phyloP scores from a whole-genome alignment of 208 protist genomes.

The Blechomonas ayalai region DNA sequence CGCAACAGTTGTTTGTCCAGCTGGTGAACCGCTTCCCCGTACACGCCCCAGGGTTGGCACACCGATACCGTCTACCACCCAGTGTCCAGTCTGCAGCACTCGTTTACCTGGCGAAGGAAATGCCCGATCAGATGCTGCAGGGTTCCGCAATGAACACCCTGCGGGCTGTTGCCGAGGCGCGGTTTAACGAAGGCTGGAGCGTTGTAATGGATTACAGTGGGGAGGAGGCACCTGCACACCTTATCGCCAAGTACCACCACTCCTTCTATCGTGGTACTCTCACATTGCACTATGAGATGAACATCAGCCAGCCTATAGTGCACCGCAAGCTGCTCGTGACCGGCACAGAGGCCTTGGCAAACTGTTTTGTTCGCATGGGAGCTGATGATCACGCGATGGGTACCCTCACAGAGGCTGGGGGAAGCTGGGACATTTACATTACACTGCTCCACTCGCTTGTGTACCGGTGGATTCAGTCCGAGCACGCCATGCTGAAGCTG shows the following conservation, averaged over 20 bases:
- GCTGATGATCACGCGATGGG: slow-evolving; percentile 9
- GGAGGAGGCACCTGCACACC: slow-evolving; percentile 28
- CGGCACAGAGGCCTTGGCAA: slow-evolving; percentile 59
- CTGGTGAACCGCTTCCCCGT: slow-evolving; percentile 75
- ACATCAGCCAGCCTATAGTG: slow-evolving; percentile 50
- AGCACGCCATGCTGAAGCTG: slow-evolving; percentile 48
- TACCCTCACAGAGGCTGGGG: slow-evolving; percentile 9
- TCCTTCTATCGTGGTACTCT: slow-evolving; percentile 60
- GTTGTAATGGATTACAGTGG: slow-evolving; percentile 65
- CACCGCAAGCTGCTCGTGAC: slow-evolving; percentile 63
- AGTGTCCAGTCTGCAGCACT: slow-evolving; percentile 16
- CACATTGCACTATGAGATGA: slow-evolving; percentile 69
- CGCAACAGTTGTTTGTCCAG: slow-evolving; percentile 86
- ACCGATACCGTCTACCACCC: slow-evolving; percentile 9
- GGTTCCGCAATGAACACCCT: slow-evolving; percentile 20
- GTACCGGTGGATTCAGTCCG: slow-evolving; percentile 50
- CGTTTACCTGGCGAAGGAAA: slow-evolving; percentile 37
- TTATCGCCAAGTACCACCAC: slow-evolving; percentile 55
- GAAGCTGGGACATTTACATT: slow-evolving; percentile 47
- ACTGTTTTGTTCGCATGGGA: slow-evolving; percentile 44
- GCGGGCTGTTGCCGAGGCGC: slow-evolving; percentile 46
- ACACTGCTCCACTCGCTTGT: slow-evolving; percentile 54
- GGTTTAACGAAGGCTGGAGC: slow-evolving; percentile 80
- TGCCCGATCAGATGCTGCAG: slow-evolving; percentile 22
- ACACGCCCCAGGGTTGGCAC: slow-evolving; percentile 22